Evolutionary conservation across 805 yeast species (phyloP).

Genomic region (Yarrowia hollandica): DNA sequence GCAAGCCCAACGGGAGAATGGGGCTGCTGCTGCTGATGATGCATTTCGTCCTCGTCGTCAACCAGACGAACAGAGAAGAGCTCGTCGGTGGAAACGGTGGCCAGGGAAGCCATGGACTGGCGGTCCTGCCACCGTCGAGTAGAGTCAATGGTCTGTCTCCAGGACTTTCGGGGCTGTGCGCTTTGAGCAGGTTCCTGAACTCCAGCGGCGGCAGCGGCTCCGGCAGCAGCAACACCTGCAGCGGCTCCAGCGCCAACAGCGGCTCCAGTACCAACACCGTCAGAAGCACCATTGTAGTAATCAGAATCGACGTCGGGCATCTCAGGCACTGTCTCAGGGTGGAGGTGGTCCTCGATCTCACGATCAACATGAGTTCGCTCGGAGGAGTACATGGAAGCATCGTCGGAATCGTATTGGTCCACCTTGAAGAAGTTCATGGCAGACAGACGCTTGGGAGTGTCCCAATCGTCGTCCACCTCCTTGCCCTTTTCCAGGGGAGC

Average conservation of each 20-base stretch:
- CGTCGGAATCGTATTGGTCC: conserved; percentile 35
- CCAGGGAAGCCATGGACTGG: conserved; percentile 68
- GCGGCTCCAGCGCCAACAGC: conserved; percentile 29
- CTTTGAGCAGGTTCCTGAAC: conserved; percentile 16
- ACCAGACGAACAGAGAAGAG: conserved; percentile 76
- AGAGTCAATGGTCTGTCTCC: conserved; percentile 53
- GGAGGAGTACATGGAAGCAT: conserved; percentile 14
- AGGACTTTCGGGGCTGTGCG: conserved; percentile 50
- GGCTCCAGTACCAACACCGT: conserved; percentile 23
- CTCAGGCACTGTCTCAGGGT: background rate
- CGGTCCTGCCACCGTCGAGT: conserved; percentile 51
- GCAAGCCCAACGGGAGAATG: background rate
- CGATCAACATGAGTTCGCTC: conserved; percentile 26
- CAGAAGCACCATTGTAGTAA: conserved; percentile 19
- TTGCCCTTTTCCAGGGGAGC: conserved; percentile 33
- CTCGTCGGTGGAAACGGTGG: conserved; percentile 84
- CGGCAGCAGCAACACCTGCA: conserved; percentile 22
- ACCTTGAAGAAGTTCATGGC: conserved; percentile 42
- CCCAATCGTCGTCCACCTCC: conserved; percentile 36
- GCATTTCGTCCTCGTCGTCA: conserved; percentile 42
- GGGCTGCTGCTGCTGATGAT: background rate
- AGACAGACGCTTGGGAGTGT: conserved; percentile 43
- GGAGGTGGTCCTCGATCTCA: conserved; percentile 2
- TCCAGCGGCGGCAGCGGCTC: conserved; percentile 31
- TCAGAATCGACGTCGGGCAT: conserved; percentile 21